A percentile compares a stretch with the other conserved stretches of the same genome.
These are phyloP conservation scores for Fusarium poae DNA, from an alignment of 2,329 filamentous ascomycete genomes.

Conservation along the genomic window DNA sequence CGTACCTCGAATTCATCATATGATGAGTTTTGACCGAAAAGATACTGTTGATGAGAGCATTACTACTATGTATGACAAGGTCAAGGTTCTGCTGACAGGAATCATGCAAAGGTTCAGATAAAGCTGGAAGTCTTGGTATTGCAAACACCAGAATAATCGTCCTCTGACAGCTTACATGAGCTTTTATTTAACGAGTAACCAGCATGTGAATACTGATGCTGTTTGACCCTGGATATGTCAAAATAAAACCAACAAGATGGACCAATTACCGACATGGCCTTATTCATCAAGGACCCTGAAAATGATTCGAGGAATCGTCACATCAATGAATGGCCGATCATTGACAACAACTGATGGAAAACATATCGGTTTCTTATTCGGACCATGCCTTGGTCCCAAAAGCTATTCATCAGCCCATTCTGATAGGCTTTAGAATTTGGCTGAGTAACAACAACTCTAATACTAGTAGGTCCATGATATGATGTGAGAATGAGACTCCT, in stretches of 20 bases:
- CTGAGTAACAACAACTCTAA: constrained; percentile 8
- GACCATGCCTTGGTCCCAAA: constrained; percentile 27
- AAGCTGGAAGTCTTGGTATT: neutral
- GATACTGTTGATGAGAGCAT: too few species aligned
- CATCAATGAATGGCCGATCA: constrained; percentile 26
- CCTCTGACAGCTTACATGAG: neutral
- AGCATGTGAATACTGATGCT: constrained; percentile 34
- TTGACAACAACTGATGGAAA: constrained; percentile 32
- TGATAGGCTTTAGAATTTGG: neutral
- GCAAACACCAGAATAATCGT: neutral
- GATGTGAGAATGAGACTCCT: neutral
- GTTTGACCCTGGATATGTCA: constrained; percentile 1
- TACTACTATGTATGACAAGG: neutral
- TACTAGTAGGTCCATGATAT: neutral
- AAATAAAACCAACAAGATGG: constrained; percentile 22
- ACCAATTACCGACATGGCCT: constrained; percentile 45
- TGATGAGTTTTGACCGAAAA: neutral
- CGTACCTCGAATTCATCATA: neutral
- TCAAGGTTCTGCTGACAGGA: neutral
- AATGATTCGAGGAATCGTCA: constrained; percentile 45
- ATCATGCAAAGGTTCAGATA: neutral
- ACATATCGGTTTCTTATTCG: constrained; percentile 48
- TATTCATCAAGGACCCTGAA: constrained; percentile 48
- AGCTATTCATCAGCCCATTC: constrained; percentile 44
- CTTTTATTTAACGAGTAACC: neutral